phyloP scores from a whole-genome alignment of 257 asterid species.

The Linaria vulgaris region DNA sequence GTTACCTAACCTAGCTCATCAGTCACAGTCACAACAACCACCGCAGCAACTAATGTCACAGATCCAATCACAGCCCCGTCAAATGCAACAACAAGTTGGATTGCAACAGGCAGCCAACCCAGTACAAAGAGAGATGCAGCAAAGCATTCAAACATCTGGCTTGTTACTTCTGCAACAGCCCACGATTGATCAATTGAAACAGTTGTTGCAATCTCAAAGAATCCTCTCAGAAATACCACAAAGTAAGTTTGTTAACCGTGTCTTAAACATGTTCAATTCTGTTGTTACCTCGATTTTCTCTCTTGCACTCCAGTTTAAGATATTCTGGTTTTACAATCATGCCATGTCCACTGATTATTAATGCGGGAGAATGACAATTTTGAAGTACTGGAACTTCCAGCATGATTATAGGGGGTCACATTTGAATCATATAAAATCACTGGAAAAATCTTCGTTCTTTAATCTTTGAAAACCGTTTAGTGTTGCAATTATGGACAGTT shows the following conservation, averaged over 20 bases:
- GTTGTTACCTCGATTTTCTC: background rate
- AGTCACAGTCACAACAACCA: conserved; percentile 63
- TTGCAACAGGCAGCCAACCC: conserved; percentile 72
- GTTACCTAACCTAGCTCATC: conserved; percentile 77
- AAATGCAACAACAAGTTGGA: conserved; percentile 71
- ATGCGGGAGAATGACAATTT: background rate
- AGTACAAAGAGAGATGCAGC: conserved; percentile 75
- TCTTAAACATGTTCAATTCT: conserved; percentile 4
- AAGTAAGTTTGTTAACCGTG: conserved; percentile 41
- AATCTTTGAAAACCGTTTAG: too few species aligned
- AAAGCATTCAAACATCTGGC: conserved; percentile 70
- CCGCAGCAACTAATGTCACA: conserved; percentile 89
- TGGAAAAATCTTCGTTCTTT: too few species aligned
- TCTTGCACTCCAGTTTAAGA: background rate
- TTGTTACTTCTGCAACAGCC: conserved; percentile 78
- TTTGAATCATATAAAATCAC: conserved; percentile 2
- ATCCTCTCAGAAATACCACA: conserved; percentile 65
- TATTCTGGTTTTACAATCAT: conserved; percentile 10
- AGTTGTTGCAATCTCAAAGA: conserved; percentile 74
- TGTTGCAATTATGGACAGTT: too few species aligned
- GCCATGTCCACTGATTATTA: background rate
- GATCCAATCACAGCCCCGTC: conserved; percentile 81
- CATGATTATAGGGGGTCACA: conserved; percentile 21
- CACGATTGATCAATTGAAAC: conserved; percentile 77
- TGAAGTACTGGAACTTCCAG: background rate